Evolutionary conservation across 2,329 filamentous ascomycete species (phyloP), one percentile per base, ranked within the genome.

Genomic region (Alternaria postmessia): DNA sequence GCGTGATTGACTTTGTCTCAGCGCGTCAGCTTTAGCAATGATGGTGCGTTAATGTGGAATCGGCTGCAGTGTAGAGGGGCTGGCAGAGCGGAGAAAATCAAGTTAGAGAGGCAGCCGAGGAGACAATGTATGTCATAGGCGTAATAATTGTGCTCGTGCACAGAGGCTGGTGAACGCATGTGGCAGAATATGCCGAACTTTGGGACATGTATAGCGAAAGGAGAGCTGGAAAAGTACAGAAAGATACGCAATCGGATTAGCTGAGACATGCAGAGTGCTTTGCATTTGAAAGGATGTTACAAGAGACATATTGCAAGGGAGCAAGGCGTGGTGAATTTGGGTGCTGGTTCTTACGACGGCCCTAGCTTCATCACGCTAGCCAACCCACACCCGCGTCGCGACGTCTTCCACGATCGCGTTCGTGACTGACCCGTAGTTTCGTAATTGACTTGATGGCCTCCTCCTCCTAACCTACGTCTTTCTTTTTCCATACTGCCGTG

Each of bases 391-490:
- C 57, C 66, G 63, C 68, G 66, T 64, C 46, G 48, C 36, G 49
- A 51, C 54, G 58, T 44, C 56, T 59, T 58, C 54, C 34, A 32
- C 55, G 63, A 65, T 62, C 73, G 69, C 65, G 68, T 57, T 66
- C 67, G 65, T 64, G 69, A 69, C 62, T 62, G 69, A 69, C 62
- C 67, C 68, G 62, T 70, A 64, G 59, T 34, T 64, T 70, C 64
- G 66, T 69, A 73, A 71, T 73, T 70, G 68, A 71, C 69, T 71
- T 72, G 70, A 78, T 76, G 75, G 74, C 75, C 73, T 67, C 67
- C 68, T 71, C 57, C 59, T 59, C 57, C 52, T 76, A 69, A 75
- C 71, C 71, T 54, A 63, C 59, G 63, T 67, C 62, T 56, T 60
- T 57, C 53, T 59, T 62, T 51, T 57, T 47, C 48, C 54, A 57